Evolutionary conservation across 106 monocot genomes (phyloP).

Genomic region (Dactylorhiza incarnata): DNA sequence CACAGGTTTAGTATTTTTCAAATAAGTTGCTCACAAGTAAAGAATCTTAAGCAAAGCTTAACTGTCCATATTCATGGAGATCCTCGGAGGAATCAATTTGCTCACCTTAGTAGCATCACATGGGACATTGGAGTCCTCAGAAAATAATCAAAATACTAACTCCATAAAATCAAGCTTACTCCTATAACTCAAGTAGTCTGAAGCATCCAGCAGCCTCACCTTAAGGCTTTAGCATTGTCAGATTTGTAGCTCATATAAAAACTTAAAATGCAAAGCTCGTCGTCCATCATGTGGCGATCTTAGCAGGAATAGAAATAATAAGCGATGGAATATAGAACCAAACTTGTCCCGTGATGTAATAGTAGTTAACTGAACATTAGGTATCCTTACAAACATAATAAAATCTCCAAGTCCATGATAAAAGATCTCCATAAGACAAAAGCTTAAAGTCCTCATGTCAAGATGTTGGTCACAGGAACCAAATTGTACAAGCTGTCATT

Average conservation of each 20-base stretch:
- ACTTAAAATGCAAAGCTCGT: constrained; percentile 1
- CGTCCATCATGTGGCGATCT: constrained; percentile 2
- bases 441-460: constrained; percentile 3
- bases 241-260: neutral
- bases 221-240: constrained; percentile 4
- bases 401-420: neutral
- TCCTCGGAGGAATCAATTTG: neutral
- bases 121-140: neutral
- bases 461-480: constrained; percentile 1
- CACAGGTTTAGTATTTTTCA: neutral
- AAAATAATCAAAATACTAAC: neutral
- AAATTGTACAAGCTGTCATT: neutral
- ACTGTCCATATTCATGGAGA: neutral
- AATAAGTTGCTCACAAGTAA: neutral
- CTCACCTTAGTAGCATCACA: neutral
- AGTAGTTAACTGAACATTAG: constrained; percentile 2
- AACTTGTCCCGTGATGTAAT: neutral
- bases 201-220: neutral
- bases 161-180: neutral
- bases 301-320: constrained; percentile 4
- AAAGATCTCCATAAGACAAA: neutral
- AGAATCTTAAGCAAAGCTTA: neutral
- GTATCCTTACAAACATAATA: constrained; percentile 7
- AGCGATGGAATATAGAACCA: constrained; percentile 9
- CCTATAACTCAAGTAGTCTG: constrained; percentile 2